These are phyloP conservation scores for Atalantia buxifolia DNA, from an alignment of 345 rosid species.

Conservation along the genomic window DNA sequence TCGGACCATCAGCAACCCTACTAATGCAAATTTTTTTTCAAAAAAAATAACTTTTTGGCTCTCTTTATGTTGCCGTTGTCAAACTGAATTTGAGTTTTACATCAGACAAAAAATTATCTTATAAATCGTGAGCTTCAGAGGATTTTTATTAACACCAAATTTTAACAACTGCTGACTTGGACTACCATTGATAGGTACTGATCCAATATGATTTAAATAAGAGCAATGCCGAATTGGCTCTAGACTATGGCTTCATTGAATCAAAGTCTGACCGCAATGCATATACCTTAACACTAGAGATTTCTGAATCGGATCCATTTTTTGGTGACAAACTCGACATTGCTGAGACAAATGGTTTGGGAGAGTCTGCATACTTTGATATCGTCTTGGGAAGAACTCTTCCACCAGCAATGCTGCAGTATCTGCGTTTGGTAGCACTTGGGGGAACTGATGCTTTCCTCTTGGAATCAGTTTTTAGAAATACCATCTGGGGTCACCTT, in stretches of 20 bases:
- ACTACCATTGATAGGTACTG: conserved; percentile 45
- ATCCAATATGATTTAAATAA: conserved; percentile 80
- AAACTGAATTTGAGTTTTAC: conserved; percentile 4
- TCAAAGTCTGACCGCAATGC: conserved; percentile 58
- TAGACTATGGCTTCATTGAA: conserved; percentile 91
- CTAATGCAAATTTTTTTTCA: not conserved
- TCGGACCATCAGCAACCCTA: not conserved
- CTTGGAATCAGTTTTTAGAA: conserved; percentile 78
- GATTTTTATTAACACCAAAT: not conserved
- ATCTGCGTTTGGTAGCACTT: conserved; percentile 74
- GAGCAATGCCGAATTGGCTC: conserved; percentile 88
- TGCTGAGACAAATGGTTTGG: conserved; percentile 74
- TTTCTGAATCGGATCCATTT: conserved; percentile 70
- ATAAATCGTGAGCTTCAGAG: not conserved
- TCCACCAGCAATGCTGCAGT: conserved; percentile 77
- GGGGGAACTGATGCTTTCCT: conserved; percentile 81
- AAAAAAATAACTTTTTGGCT: not conserved
- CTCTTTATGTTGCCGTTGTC: not conserved
- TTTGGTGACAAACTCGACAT: conserved; percentile 77
- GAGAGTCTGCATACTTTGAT: conserved; percentile 72
- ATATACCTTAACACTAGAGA: conserved; percentile 71
- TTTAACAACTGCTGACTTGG: conserved; percentile 3
- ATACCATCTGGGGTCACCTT: conserved; percentile 87
- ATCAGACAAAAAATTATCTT: not conserved
- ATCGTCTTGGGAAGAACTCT: conserved; percentile 59